Evolutionary conservation across 805 yeast genomes (phyloP), one percentile per base, ranked within the genome.

Genomic region (Metschnikowia gelsemii): DNA sequence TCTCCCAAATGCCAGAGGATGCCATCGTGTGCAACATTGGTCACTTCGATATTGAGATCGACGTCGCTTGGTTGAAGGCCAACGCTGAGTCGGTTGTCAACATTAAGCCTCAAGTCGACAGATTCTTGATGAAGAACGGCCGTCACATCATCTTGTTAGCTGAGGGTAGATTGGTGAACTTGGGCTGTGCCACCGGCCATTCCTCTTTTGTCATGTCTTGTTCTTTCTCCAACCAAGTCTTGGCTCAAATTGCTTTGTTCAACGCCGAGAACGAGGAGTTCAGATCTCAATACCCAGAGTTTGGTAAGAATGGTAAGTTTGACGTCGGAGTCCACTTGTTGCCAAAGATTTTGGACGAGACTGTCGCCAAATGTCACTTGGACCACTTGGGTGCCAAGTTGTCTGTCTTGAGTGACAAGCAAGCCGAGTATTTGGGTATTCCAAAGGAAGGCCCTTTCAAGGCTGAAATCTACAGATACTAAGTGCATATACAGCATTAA

Each of bases 161-260:
- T 56, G 96, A 90, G 75, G 99, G 99, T 77, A 89, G 99, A 79
- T 84, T 91, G 64, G 98, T 91, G 68, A 91, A 91, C 89, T 80
- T 91, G 68, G 99, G 99, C 63, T 93, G 98, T 79, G 99, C 98
- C 68, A 91, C 98, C 63, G 99, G 99, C 68, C 99, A 91, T 81
- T 86, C 98, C 38, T 88, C 97, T 30, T 91, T 91, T 68, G 99
- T 91, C 65, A 91, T 91, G 99, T 89, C 97, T 51, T 93, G 98
- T 78, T 93, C 98, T 42, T 91, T 91, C 95, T 87, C 97, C 61
- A 91, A 91, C 87, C 99, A 91, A 79, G 98, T 91, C 54, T 80
- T 91, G 68, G 99, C 99, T 60, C 99, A 91, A 79, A 91, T 70
- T 45, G 73, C 74, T 16, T 62, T 70, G 68, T 91, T 78, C 95